phyloP scores from a whole-genome alignment of 2,329 filamentous ascomycete species.

The Alternaria arbusti region DNA sequence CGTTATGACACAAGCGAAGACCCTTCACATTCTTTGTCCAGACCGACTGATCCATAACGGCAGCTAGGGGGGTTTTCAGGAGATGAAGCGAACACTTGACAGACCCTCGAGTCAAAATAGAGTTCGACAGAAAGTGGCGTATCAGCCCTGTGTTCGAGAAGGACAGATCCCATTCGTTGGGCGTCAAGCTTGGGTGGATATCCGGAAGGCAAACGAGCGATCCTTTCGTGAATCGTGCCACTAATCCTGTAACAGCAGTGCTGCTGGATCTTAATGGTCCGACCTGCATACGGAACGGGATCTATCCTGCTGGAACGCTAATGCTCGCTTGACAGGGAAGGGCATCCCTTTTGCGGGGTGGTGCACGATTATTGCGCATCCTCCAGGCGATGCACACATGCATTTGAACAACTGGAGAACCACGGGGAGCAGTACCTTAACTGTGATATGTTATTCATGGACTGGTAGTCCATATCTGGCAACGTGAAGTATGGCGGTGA shows the following conservation, averaged over 20 bases:
- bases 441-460: background rate
- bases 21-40: slow-evolving; percentile 15
- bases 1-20: background rate
- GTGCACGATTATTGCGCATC: slow-evolving; percentile 1
- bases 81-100: slow-evolving; percentile 17
- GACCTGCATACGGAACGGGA: slow-evolving; percentile 16
- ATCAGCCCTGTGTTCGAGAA: background rate
- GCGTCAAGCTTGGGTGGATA: background rate
- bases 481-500: background rate
- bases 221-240: slow-evolving; percentile 4
- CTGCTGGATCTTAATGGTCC: slow-evolving; percentile 2
- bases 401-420: background rate
- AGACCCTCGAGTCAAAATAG: slow-evolving; percentile 27
- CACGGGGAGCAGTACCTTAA: background rate
- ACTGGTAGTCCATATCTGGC: background rate
- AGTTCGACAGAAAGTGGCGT: slow-evolving; percentile 14
- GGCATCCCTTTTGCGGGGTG: slow-evolving; percentile 8
- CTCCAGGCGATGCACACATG: background rate
- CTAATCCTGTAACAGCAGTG: background rate
- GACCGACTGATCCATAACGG: slow-evolving; percentile 13
- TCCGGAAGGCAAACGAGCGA: slow-evolving; percentile 6
- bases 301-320: slow-evolving; percentile 4
- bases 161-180: slow-evolving; percentile 1
- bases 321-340: background rate
- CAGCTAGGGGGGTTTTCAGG: slow-evolving; percentile 20